Evolutionary conservation across 495 filamentous ascomycete species (phyloP), one percentile per base, ranked within the genome.

Genomic region (Usnea hakonensis): DNA sequence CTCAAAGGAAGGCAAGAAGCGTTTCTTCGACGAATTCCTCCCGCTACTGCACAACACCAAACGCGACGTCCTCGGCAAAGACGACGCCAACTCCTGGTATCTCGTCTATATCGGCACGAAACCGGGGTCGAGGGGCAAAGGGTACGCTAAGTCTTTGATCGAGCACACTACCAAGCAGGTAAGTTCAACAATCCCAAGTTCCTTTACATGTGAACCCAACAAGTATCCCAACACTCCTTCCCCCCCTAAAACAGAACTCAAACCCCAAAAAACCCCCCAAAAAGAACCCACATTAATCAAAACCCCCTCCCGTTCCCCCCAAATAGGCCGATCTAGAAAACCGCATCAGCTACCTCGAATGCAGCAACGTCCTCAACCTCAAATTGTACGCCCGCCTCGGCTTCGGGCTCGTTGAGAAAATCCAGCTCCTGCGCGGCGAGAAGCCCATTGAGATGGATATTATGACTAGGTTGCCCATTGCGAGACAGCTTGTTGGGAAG

Each of bases 21-120:
- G 89, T 63, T 90, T 88, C 78, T 90, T 87, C 75, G 73, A 77
- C 57, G 89, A 93, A 72, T 88, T 93, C 72, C 68, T 90, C 37
- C 88, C 89, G 55, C 76, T 90, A 30, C 79, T 93, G 60, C 86
- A 90, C 74, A 75, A 87, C 62, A 85, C 86, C 68, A 91, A 90
- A 74, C 75, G 75, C 53, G 76, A 79, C 57, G 75, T 85, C 48
- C 79, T 93, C 66, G 86, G 84, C 40, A 78, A 80, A 37, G 76
- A 80, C 38, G 85, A 90, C 68, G 74, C 78, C 62, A 71, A 83
- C 61, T 79, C 81, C 65, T 87, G 81, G 77, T 92, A 92, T 70
- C 81, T 93, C 30, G 88, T 91, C 19, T 91, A 90, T 72, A 74
- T 93, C 64, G 89, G 89, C 62, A 89, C 87, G 63, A 85, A 82